phyloP scores from a whole-genome alignment of 169 alveolate species.

The Cryptosporidium bovis region DNA sequence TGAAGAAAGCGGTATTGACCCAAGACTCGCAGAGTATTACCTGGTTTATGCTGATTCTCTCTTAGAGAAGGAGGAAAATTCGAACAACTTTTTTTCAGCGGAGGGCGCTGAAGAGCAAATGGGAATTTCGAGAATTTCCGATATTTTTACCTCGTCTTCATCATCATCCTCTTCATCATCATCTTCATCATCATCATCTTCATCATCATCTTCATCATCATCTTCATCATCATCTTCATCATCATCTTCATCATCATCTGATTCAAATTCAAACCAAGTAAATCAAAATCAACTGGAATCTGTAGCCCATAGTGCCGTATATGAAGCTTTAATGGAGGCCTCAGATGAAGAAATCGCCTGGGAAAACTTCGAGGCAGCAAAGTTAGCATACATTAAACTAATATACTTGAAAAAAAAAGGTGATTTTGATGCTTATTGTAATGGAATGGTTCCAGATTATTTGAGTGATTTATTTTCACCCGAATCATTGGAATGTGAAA shows the following conservation, averaged over 20 bases:
- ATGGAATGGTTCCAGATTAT: conserved; percentile 70
- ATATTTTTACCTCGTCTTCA: background rate
- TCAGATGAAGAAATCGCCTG: conserved; percentile 71
- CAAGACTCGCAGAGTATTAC: conserved; percentile 65
- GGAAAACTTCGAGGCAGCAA: conserved; percentile 74
- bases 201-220: background rate
- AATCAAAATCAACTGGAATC: background rate
- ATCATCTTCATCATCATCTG: conserved; percentile 41
- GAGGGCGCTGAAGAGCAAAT: conserved; percentile 2
- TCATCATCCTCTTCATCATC: conserved; percentile 5
- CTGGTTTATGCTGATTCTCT: conserved; percentile 52
- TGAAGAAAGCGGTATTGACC: conserved; percentile 66
- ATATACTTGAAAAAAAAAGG: conserved; percentile 28
- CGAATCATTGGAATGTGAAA: conserved; percentile 1
- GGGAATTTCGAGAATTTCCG: background rate
- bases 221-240: conserved; percentile 19
- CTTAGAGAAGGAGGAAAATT: conserved; percentile 66
- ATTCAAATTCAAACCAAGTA: background rate
- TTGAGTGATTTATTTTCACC: conserved; percentile 32
- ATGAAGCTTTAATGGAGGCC: background rate
- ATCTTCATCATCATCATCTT: conserved; percentile 8
- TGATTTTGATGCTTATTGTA: conserved; percentile 39
- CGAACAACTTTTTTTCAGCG: conserved; percentile 38
- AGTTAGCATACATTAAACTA: conserved; percentile 53
- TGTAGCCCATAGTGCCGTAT: background rate